Evolutionary conservation across 2,329 filamentous ascomycete species (phyloP), one percentile per base, ranked within the genome.

Genomic region (Allantophomopsis lycopodina): DNA sequence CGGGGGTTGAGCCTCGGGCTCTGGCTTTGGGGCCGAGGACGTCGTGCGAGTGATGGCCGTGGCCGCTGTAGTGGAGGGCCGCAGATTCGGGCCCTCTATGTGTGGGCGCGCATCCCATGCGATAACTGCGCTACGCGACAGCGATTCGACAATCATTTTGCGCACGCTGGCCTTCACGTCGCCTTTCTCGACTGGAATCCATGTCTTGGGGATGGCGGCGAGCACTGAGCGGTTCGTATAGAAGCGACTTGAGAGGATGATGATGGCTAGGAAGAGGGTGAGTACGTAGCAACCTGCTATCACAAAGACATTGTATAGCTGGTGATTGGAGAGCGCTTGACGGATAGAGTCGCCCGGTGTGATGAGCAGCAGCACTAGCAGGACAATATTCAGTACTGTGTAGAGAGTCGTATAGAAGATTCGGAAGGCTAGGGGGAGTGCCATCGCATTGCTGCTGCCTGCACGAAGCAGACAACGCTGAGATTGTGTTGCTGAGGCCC

Each of bases 201-300:
- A 93, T 40, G 75, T 66, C 58, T 89, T 91, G 1, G 91, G 91
- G 43, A 98, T 94, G 4, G 76, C 79, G 14, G 79, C 74, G 7
- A 96, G 69, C 7, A 83, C 77, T 35, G 72, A 82, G 45, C 84
- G 77, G 53, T 85, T 93, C 39, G 89, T 84, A 60, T 89, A 95
- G 15, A 95, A 72, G n/a, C 91, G 72, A 39, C 78, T 75, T 40
- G 79, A 72, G 58, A 94, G 95, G 51, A 95, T 74, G 50, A 94
- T 76, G 35, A 75, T 60, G 34, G 85, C 73, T 39, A 87, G 62
- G 35, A 83, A 45, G 35, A 81, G 65, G 12, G 85, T 86, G 36
- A 86, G 63, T 41, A 88, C 61, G 55, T 93, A 93, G 51, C 73
- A 72, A 43, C 83, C 77, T 40, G 75, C 73, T 49, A 95, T 74